Evolutionary conservation across 257 asterid genomes (phyloP).

Genomic region (Primulina eburnea): DNA sequence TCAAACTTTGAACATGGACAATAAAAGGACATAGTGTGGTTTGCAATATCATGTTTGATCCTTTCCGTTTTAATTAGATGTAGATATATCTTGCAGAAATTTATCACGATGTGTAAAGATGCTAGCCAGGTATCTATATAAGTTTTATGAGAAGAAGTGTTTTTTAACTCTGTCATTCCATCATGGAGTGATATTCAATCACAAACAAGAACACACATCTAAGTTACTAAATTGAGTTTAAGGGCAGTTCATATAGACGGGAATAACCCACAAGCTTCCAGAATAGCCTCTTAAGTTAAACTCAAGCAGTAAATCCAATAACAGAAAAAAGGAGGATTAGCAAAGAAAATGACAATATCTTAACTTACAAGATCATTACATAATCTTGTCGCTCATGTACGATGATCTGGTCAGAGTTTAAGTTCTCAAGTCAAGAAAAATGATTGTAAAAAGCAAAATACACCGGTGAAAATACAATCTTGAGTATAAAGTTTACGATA

Average conservation of each 20-base stretch:
- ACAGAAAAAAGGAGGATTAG: background rate
- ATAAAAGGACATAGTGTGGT: conserved; percentile 9
- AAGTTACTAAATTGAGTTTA: conserved; percentile 9
- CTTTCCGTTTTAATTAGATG: conserved; percentile 14
- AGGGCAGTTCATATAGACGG: conserved; percentile 2
- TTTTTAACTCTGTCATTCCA: conserved; percentile 6
- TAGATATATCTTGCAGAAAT: conserved; percentile 21
- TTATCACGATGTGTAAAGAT: conserved; percentile 20
- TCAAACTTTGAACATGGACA: conserved; percentile 19
- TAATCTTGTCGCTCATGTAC: conserved; percentile 4
- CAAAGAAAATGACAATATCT: background rate
- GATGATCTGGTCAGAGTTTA: background rate
- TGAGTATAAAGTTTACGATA: conserved; percentile 5
- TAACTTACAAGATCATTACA: conserved; percentile 12
- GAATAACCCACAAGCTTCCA: background rate
- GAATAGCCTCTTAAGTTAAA: conserved; percentile 11
- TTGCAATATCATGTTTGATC: conserved; percentile 17
- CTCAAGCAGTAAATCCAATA: conserved; percentile 5
- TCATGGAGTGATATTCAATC: background rate
- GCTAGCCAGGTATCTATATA: conserved; percentile 14
- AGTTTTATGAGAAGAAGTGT: conserved; percentile 23
- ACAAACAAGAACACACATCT: conserved; percentile 16
- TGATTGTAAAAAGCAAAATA: background rate
- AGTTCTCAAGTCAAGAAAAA: background rate
- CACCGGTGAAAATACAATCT: background rate